Evolutionary conservation across 345 rosid species (phyloP).

Genomic region (Lenwebbia sp.): DNA sequence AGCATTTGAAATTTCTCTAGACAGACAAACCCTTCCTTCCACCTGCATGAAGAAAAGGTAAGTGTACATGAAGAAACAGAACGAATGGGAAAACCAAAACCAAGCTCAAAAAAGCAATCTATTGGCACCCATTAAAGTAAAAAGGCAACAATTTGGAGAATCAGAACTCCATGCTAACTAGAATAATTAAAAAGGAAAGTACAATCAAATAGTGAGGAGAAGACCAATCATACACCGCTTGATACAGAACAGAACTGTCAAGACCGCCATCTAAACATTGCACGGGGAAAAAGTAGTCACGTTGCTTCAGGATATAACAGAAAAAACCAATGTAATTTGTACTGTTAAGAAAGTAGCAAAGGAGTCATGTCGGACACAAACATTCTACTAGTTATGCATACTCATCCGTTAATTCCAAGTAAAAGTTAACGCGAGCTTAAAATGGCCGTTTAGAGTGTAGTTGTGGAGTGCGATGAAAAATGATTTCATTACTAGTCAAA

Average conservation of each 20-base stretch:
- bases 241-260: neutral
- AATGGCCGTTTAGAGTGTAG: neutral
- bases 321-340: neutral
- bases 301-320: neutral
- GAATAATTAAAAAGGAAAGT: neutral
- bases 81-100: neutral
- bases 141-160: neutral
- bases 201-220: neutral
- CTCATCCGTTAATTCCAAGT: neutral
- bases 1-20: conserved; percentile 64
- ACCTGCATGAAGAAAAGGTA: conserved; percentile 40
- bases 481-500: neutral
- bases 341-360: neutral
- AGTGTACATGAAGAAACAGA: neutral
- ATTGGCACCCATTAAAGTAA: neutral
- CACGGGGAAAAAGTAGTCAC: neutral
- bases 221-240: neutral
- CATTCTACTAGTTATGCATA: neutral
- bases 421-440: neutral
- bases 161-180: neutral
- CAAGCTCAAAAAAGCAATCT: neutral
- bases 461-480: neutral
- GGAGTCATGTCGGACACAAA: neutral
- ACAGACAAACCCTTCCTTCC: conserved; percentile 77
- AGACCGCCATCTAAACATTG: neutral